Conservation (phyloP, 2,329 filamentous ascomycete species). For the Sporothrix pallida region DNA sequence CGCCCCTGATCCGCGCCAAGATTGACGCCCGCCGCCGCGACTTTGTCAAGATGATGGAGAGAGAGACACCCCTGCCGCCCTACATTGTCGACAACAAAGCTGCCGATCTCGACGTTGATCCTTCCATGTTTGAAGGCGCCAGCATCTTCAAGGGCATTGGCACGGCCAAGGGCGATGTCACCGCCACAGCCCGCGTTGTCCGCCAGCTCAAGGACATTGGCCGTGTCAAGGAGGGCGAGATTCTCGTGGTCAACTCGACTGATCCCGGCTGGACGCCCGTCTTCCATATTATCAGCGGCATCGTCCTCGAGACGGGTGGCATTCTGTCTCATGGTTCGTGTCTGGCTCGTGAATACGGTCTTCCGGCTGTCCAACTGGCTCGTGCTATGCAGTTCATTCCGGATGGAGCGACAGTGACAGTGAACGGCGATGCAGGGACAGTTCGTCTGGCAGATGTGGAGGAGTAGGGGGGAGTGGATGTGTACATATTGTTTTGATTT, state of each 20-base stretch:
- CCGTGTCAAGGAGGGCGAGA: neutral
- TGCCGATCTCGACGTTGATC: neutral
- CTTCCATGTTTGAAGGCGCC: neutral
- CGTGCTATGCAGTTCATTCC: neutral
- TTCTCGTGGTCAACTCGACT: neutral
- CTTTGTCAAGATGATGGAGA: slow-evolving; percentile 11
- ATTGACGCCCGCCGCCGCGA: neutral
- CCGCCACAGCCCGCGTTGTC: neutral
- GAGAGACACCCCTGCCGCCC: neutral
- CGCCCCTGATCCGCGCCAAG: neutral
- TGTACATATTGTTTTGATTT: too few relatives aligned
- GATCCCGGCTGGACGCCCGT: neutral
- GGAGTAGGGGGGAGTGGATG: too few relatives aligned
- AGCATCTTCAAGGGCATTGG: neutral
- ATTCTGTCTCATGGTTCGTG: slow-evolving; percentile 5
- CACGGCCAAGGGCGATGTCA: neutral
- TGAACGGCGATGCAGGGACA: neutral
- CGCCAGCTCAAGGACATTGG: slow-evolving; percentile 17
- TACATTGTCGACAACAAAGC: neutral
- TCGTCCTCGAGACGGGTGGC: neutral
- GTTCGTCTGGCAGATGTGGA: neutral
- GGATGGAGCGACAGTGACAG: neutral
- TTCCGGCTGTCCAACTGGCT: neutral
- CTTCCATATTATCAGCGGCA: neutral
- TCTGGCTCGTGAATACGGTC: neutral